These are phyloP conservation scores for Botrytis byssoidea DNA, from an alignment of 2,329 filamentous ascomycete species.

Conservation along the genomic window DNA sequence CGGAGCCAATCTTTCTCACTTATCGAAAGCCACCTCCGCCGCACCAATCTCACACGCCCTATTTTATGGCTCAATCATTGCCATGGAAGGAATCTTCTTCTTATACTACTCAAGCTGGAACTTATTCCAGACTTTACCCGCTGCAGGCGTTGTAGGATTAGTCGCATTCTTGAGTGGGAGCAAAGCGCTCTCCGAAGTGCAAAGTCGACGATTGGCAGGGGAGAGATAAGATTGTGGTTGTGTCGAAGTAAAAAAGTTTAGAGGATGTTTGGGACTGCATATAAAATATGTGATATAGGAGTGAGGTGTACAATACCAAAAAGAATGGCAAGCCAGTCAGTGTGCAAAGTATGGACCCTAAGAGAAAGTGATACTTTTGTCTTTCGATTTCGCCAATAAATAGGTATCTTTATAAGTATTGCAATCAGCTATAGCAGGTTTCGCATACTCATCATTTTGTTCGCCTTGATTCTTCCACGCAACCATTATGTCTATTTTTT, in stretches of 20 bases:
- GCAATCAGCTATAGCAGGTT: not conserved
- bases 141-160: slow-evolving; percentile 63
- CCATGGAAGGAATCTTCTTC: slow-evolving; percentile 90
- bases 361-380: not conserved
- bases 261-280: slow-evolving; percentile 6
- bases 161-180: slow-evolving; percentile 84
- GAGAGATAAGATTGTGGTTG: slow-evolving; percentile 29
- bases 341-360: not conserved
- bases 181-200: slow-evolving; percentile 88
- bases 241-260: not conserved
- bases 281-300: slow-evolving; percentile 6
- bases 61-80: slow-evolving; percentile 84
- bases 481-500: not conserved
- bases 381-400: slow-evolving; percentile 6
- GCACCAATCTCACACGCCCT: slow-evolving; percentile 78
- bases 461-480: not conserved
- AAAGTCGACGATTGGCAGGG: slow-evolving; percentile 75
- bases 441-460: not conserved
- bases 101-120: slow-evolving; percentile 92
- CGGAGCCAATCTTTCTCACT: slow-evolving; percentile 79
- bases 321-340: not conserved
- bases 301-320: slow-evolving; percentile 16
- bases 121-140: slow-evolving; percentile 83
- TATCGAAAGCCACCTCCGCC: slow-evolving; percentile 69
- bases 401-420: slow-evolving; percentile 9